phyloP scores from a whole-genome alignment of 2,329 filamentous ascomycete species.

The Talaromyces sp. region DNA sequence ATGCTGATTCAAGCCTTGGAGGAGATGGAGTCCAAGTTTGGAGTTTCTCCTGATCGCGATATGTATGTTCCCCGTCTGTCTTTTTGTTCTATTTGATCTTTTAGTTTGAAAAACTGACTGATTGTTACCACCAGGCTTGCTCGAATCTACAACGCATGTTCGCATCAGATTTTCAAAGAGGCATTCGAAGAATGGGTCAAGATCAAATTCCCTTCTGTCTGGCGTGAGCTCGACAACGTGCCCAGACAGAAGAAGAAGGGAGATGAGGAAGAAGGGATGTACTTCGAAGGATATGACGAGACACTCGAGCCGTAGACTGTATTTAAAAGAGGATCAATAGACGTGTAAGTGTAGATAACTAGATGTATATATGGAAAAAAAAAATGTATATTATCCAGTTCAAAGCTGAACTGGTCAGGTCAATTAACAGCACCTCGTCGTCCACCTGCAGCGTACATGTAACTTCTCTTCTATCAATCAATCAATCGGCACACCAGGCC shows the following conservation, averaged over 20 bases:
- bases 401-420: no score
- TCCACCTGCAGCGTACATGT: no score
- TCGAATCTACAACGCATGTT: constrained; percentile 68
- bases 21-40: constrained; percentile 60
- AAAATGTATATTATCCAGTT: no score
- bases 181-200: constrained; percentile 70
- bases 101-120: neutral
- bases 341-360: neutral
- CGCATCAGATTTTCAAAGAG: constrained; percentile 58
- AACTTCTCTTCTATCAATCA: no score
- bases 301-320: neutral
- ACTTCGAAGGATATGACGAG: constrained; percentile 23
- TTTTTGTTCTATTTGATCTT: neutral
- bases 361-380: neutral
- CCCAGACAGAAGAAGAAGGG: constrained; percentile 2
- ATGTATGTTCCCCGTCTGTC: constrained; percentile 59
- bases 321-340: neutral
- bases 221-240: constrained; percentile 57
- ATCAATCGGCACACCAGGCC: no score
- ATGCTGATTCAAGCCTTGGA: constrained; percentile 62
- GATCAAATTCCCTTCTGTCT: constrained; percentile 60
- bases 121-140: constrained; percentile 52
- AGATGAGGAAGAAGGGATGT: constrained; percentile 27
- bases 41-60: constrained; percentile 59
- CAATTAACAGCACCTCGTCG: no score